phyloP scores from a whole-genome alignment of 192 early-diverging fungal genomes.

The Linnemannia hyalina region DNA sequence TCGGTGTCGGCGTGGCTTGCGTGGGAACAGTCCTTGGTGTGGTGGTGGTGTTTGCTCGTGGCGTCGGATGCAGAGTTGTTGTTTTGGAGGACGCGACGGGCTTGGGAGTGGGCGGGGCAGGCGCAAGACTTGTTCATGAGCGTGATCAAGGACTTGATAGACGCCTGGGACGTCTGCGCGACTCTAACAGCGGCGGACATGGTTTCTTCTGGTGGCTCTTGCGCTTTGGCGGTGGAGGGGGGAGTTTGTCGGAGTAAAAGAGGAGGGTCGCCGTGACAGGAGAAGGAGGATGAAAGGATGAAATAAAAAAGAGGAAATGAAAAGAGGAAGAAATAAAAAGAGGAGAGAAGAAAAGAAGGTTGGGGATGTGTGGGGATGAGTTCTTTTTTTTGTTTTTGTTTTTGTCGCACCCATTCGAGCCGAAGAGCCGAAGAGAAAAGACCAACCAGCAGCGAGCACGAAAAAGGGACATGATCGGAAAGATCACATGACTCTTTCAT shows the following conservation, averaged over 20 bases:
- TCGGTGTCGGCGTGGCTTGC: slow-evolving; percentile 7
- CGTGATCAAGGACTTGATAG: slow-evolving; percentile 54
- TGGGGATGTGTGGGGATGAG: background rate
- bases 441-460: background rate
- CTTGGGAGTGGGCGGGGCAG: slow-evolving; percentile 48
- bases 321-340: background rate
- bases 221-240: background rate
- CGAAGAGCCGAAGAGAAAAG: background rate
- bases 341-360: background rate
- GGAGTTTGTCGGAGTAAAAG: background rate
- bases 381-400: too few species aligned
- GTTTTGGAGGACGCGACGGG: slow-evolving; percentile 27
- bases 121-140: slow-evolving; percentile 58
- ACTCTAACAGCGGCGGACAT: slow-evolving; percentile 48
- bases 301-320: background rate
- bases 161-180: slow-evolving; percentile 40
- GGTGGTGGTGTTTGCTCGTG: slow-evolving; percentile 23
- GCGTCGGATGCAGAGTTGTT: slow-evolving; percentile 5
- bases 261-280: background rate
- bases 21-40: slow-evolving; percentile 23
- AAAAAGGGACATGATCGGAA: background rate
- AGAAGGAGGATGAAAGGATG: background rate
- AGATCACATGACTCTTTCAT: background rate
- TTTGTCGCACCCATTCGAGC: background rate
- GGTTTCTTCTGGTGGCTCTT: background rate